phyloP scores from a whole-genome alignment of 768 basidiomycete species.

The Collybia sp. region DNA sequence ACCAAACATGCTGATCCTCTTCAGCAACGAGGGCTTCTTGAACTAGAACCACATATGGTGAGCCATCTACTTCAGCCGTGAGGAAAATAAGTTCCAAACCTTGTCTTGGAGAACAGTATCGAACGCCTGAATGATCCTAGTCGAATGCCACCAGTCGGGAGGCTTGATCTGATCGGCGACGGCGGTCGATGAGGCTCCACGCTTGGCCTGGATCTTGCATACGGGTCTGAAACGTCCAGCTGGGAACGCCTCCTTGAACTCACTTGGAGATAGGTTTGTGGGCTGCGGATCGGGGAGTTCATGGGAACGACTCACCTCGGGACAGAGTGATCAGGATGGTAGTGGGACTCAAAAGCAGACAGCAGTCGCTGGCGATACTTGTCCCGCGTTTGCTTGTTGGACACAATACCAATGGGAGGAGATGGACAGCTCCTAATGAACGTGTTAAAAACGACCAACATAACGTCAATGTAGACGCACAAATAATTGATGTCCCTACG shows the following conservation, averaged over 20 bases:
- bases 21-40: slow-evolving; percentile 86
- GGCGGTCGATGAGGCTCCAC: slow-evolving; percentile 71
- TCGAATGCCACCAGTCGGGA: slow-evolving; percentile 94
- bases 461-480: slow-evolving; percentile 32
- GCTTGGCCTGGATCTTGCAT: slow-evolving; percentile 85
- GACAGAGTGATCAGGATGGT: slow-evolving; percentile 85
- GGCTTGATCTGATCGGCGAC: slow-evolving; percentile 88
- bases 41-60: slow-evolving; percentile 38
- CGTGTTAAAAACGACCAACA: slow-evolving; percentile 6
- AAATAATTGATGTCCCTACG: slow-evolving; percentile 76
- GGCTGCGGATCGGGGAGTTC: slow-evolving; percentile 1
- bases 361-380: slow-evolving; percentile 72
- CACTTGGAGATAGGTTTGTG: slow-evolving; percentile 38
- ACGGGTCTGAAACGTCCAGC: slow-evolving; percentile 88
- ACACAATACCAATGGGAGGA: slow-evolving; percentile 72
- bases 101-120: slow-evolving; percentile 83
- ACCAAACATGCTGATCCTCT: slow-evolving; percentile 78
- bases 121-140: slow-evolving; percentile 86
- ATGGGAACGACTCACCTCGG: slow-evolving; percentile 44
- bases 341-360: slow-evolving; percentile 78
- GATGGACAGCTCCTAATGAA: slow-evolving; percentile 64
- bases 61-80: neutral
- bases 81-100: slow-evolving; percentile 31
- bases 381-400: slow-evolving; percentile 75
- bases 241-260: slow-evolving; percentile 94